These are phyloP conservation scores for Scutellaria baicalensis DNA, from an alignment of 257 asterid species.

Conservation along the genomic window DNA sequence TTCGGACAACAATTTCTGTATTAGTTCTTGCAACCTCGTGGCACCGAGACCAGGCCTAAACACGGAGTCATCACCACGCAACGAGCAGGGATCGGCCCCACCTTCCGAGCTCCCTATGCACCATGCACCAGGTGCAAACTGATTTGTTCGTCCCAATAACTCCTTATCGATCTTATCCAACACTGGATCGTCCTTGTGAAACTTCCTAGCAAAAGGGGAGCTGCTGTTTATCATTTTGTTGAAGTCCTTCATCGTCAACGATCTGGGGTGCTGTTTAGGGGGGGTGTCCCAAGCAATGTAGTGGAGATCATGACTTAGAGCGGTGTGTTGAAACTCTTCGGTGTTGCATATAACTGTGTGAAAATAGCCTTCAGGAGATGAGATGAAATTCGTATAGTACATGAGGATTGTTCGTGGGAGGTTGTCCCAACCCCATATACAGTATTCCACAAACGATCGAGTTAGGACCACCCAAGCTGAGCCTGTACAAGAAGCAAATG, in stretches of 20 bases:
- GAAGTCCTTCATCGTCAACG: slow-evolving; percentile 59
- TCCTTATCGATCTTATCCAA: slow-evolving; percentile 79
- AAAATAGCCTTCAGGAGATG: slow-evolving; percentile 96
- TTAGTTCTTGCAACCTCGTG: slow-evolving; percentile 47
- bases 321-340: slow-evolving; percentile 58
- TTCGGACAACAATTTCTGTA: slow-evolving; percentile 50
- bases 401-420: slow-evolving; percentile 87
- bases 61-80: slow-evolving; percentile 64
- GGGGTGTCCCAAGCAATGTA: slow-evolving; percentile 98
- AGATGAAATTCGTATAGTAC: slow-evolving; percentile 83
- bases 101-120: slow-evolving; percentile 62
- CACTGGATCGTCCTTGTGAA: slow-evolving; percentile 73
- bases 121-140: slow-evolving; percentile 87
- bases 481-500: slow-evolving; percentile 37
- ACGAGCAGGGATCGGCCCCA: slow-evolving; percentile 67
- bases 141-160: slow-evolving; percentile 58
- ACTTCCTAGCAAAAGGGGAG: slow-evolving; percentile 86
- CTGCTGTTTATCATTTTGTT: slow-evolving; percentile 83
- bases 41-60: slow-evolving; percentile 83
- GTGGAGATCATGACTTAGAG: slow-evolving; percentile 87
- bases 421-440: slow-evolving; percentile 98
- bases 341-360: slow-evolving; percentile 94
- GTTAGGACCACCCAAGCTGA: slow-evolving; percentile 96
- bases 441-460: slow-evolving; percentile 80
- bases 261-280: slow-evolving; percentile 93